A percentile compares a stretch with the other conserved stretches of the same genome.
Evolutionary conservation across 148 eudicot genomes (phyloP).

Genomic region (Vaccinium corymbosum): DNA sequence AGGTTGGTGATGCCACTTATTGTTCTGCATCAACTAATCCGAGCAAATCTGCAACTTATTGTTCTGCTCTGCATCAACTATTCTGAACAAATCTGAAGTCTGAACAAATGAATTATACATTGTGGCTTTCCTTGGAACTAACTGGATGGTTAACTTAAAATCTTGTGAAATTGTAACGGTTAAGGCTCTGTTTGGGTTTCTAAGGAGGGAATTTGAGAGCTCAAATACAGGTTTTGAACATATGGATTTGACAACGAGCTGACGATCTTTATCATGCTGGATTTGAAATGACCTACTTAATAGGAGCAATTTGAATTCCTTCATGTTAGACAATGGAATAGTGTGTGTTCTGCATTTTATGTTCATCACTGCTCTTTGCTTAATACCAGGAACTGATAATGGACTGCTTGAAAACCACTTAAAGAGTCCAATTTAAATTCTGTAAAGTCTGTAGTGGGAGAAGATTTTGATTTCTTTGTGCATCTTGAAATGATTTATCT

Average conservation of each 20-base stretch:
- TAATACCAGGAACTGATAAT: neutral
- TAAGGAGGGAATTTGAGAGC: neutral
- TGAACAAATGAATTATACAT: neutral
- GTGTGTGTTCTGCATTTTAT: neutral
- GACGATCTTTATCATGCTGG: neutral
- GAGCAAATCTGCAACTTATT: neutral
- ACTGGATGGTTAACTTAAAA: slow-evolving; percentile 5
- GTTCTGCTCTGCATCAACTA: neutral
- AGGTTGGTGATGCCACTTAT: neutral
- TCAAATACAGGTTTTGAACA: neutral
- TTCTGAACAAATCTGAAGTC: neutral
- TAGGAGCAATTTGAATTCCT: neutral
- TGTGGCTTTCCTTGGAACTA: slow-evolving; percentile 2
- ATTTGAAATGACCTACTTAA: neutral
- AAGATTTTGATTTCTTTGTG: neutral
- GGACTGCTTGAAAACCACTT: neutral
- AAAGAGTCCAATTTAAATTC: neutral
- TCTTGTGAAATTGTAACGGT: neutral
- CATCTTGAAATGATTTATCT: slow-evolving; percentile 8
- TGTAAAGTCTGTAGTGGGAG: neutral
- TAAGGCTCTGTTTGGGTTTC: neutral
- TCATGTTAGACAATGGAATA: neutral
- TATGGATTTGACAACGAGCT: neutral
- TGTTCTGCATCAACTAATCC: neutral
- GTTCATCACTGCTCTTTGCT: neutral